Conservation (phyloP, 306 rosid genomes). For the Vigna mungo region DNA sequence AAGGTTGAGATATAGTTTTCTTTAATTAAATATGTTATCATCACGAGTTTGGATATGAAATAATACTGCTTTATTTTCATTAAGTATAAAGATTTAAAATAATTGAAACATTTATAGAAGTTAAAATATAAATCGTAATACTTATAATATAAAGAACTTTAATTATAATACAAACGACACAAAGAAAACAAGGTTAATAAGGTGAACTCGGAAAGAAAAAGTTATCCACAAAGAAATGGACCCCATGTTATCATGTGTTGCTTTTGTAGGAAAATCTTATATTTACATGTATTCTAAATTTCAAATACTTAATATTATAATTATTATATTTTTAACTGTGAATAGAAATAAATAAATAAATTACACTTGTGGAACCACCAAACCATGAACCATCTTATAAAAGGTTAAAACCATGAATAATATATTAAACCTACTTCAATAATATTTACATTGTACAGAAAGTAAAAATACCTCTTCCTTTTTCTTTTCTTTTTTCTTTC, state of each 20-base stretch:
- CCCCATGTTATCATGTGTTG: background rate
- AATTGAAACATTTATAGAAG: background rate
- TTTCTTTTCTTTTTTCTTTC: too few species aligned
- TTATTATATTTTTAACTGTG: background rate
- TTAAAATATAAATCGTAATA: background rate
- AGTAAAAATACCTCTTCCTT: too few species aligned
- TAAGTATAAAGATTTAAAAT: background rate
- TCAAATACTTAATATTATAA: background rate
- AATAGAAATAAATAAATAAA: background rate
- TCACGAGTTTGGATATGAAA: background rate
- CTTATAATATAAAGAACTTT: background rate
- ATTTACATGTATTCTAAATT: background rate
- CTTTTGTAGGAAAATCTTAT: background rate
- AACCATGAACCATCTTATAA: background rate
- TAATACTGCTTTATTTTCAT: background rate
- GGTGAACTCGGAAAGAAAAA: background rate
- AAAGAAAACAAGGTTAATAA: background rate
- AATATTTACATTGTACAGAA: background rate
- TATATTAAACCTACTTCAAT: background rate
- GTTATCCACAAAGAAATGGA: background rate
- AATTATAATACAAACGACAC: background rate
- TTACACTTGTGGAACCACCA: background rate
- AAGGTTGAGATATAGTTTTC: too few species aligned
- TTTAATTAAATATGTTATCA: too few species aligned
- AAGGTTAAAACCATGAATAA: background rate